Base-by-base conservation (phyloP, 306 rosid genomes). In the Quercus berberidifolia region DNA sequence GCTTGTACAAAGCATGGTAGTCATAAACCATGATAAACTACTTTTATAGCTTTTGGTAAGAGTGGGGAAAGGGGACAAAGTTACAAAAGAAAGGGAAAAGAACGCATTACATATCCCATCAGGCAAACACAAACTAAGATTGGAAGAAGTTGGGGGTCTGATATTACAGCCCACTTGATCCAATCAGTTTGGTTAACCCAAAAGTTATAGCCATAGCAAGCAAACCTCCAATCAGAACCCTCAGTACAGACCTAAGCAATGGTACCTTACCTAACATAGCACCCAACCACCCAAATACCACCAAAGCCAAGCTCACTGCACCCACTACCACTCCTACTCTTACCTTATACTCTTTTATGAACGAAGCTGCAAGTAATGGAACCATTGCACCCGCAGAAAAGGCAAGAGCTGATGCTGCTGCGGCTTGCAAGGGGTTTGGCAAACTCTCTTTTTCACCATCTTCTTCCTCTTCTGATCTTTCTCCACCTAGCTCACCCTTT, bases 211-310 rank as follows among this genome's bases (percentile, higher is more conserved):
- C 85, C 98, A 95, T 95, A 54, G 99, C 99, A 58, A 95, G 33
- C 99, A 95, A 91, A 55, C 99, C 99, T 25, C 99, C 99, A 63
- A 91, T 1, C 86, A 95, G 78, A 73, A 92, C 93, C 86, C 99
- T 86, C 0, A 73, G 0, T 3, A 69, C 10, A 8, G 99, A 88
- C 82, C 87, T 89, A 33, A 88, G 20, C 3, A 83, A 67, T 0
- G 97, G 93, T 12, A 89, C 89, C 73, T 88, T 93, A 18, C 99
- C 99, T 71, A 92, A 70, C 15, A 77, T 43, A 0, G 98, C 96
- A 0, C 97, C 97, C 30, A 91, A 30, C 97, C 93, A 91, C 59
- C 99, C 99, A 77, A 95, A 92, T 21, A 83, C 74, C 41, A 67
- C 51, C 82, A 95, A 84, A 74, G 98, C 97, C 71, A 91, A 75